These are phyloP conservation scores for Aspergillus sp. DNA, from an alignment of 2,329 filamentous ascomycete genomes.

Conservation along the genomic window DNA sequence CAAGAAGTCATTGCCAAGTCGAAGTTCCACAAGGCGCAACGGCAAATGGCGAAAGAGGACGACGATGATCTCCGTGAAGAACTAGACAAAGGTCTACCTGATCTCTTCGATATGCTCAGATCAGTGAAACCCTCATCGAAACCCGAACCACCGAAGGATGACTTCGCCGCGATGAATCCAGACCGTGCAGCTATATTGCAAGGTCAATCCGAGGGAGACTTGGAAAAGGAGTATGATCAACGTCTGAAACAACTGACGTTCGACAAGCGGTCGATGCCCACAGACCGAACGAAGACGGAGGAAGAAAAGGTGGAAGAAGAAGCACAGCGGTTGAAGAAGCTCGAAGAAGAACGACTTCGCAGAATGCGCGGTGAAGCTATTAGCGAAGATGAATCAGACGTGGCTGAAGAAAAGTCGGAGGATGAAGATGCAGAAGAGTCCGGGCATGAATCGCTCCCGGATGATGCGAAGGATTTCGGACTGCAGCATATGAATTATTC, in stretches of 20 bases:
- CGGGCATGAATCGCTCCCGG: constrained; percentile 49
- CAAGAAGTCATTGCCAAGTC: constrained; percentile 97
- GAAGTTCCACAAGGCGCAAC: constrained; percentile 90
- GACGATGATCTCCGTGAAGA: constrained; percentile 84
- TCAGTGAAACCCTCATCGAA: constrained; percentile 56
- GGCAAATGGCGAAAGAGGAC: constrained; percentile 87
- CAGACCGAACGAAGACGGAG: constrained; percentile 85
- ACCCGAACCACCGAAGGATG: constrained; percentile 46
- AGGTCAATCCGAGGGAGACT: constrained; percentile 62
- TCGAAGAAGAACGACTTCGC: constrained; percentile 78
- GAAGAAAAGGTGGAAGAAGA: constrained; percentile 81
- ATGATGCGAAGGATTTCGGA: constrained; percentile 63
- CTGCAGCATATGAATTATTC: constrained; percentile 52
- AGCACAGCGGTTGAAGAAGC: constrained; percentile 70
- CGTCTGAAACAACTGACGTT: constrained; percentile 77
- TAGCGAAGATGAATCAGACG: constrained; percentile 63
- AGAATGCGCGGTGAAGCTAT: constrained; percentile 85
- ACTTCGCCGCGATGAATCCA: constrained; percentile 58
- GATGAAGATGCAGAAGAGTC: constrained; percentile 40
- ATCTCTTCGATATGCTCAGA: constrained; percentile 71
- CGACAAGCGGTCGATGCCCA: constrained; percentile 81
- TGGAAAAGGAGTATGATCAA: constrained; percentile 85
- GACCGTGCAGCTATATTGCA: constrained; percentile 62
- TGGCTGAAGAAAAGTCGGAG: constrained; percentile 44
- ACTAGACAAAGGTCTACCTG: constrained; percentile 78